These are phyloP conservation scores for Penicillium cataractarum DNA, from an alignment of 495 filamentous ascomycete genomes.

Conservation along the genomic window DNA sequence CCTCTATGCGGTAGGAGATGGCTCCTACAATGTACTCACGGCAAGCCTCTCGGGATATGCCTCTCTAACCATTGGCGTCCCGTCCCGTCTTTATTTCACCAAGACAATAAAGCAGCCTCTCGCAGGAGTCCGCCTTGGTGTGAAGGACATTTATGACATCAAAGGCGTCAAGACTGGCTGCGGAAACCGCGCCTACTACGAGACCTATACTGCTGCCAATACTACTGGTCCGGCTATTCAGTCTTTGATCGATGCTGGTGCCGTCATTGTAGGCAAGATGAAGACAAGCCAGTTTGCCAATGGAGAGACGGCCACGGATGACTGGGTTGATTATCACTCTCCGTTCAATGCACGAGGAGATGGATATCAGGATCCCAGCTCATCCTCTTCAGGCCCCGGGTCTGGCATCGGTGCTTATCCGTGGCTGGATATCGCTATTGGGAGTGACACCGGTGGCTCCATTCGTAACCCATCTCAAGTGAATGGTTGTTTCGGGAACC, in stretches of 20 bases:
- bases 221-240: conserved; percentile 40
- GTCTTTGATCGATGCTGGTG: conserved; percentile 47
- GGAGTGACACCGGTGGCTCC: conserved; percentile 50
- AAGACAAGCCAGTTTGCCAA: conserved; percentile 52
- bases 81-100: conserved; percentile 43
- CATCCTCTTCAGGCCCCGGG: conserved; percentile 43
- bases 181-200: conserved; percentile 46
- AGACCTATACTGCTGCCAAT: conserved; percentile 37
- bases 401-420: conserved; percentile 42
- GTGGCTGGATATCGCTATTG: conserved; percentile 50
- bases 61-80: conserved; percentile 41
- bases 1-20: conserved; percentile 31
- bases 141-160: conserved; percentile 53
- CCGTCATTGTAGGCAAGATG: conserved; percentile 53
- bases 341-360: conserved; percentile 47
- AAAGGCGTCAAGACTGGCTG: conserved; percentile 44
- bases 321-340: conserved; percentile 47
- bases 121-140: conserved; percentile 16
- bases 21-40: background rate
- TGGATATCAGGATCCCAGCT: conserved; percentile 46
- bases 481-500: conserved; percentile 16
- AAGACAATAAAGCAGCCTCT: background rate
- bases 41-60: conserved; percentile 15
- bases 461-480: conserved; percentile 12
- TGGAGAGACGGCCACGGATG: conserved; percentile 39